Base-by-base conservation (phyloP, 2,329 filamentous ascomycete genomes). In the Plenodomus biglobosus region DNA sequence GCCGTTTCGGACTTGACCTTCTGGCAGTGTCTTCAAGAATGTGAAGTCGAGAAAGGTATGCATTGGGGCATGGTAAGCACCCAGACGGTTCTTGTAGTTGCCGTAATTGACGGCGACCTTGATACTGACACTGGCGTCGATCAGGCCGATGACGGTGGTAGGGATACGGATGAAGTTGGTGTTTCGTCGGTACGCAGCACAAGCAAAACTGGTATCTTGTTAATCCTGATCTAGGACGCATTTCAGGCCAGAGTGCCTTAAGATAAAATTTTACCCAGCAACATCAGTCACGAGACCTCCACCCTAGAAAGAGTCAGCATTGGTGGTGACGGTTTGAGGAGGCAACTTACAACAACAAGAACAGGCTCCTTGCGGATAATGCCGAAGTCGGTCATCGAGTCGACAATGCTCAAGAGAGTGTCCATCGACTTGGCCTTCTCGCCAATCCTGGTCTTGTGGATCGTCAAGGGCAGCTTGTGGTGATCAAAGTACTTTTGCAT, bases 51-150 rank as follows among this genome's bases (percentile, higher is more conserved):
- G 79, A 75, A 89, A 88, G 0, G 86, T 89, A 64, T 86, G 83
- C 40, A 83, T 78, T 0, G 86, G 86, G 0, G 86, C 85, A 62
- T 89, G 86, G 66, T 89, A 89, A 3, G 85, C 86, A 21, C 85
- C 85, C 0, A 89, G 79, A 11, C 85, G 78, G 73, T 89, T 89
- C 78, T 89, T 89, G 76, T 88, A 87, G 68, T 85, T 83, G 66
- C 84, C 85, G 61, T 88, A 88, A 75, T 89, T 89, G 61, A 89
- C 85, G 11, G 84, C 86, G n/a, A 89, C 86, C 66, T 89, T 88
- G 76, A 89, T 89, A 30, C 83, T 86, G 42, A 89, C 86, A 16
- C 84, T 87, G 2, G 86, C 86, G 63, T 90, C 86, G 51, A 89
- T 89, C 40, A 90, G 76, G 8, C 86, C 86, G 62, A 90, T 88